Evolutionary conservation across 306 rosid species (phyloP).

Genomic region (Lathyrus sativus): DNA sequence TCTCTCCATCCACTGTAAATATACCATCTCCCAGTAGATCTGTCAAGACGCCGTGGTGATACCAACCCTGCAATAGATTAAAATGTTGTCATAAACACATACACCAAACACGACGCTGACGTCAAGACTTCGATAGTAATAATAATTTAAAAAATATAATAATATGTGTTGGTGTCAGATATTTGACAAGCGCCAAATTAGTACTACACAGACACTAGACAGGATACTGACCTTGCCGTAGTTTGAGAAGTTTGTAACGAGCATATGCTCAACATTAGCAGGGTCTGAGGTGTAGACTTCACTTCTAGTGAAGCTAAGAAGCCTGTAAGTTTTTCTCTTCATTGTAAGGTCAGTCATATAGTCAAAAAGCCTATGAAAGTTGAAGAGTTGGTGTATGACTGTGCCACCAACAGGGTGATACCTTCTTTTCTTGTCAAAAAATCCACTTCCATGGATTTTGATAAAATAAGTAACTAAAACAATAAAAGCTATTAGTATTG

Average conservation of each 20-base stretch:
- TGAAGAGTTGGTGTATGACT: neutral
- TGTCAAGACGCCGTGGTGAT: slow-evolving; percentile 46
- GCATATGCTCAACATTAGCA: slow-evolving; percentile 33
- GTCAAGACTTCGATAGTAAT: no score
- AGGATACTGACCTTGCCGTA: neutral
- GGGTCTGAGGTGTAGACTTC: slow-evolving; percentile 75
- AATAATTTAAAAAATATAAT: no score
- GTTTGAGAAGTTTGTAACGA: slow-evolving; percentile 26
- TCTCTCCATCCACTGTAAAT: slow-evolving; percentile 66
- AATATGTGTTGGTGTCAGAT: no score
- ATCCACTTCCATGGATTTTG: neutral
- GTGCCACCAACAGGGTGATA: slow-evolving; percentile 19
- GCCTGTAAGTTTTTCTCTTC: slow-evolving; percentile 56
- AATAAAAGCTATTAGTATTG: neutral
- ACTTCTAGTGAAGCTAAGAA: slow-evolving; percentile 49
- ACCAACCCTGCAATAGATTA: slow-evolving; percentile 50
- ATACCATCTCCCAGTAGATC: slow-evolving; percentile 77
- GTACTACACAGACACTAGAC: no score
- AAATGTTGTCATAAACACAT: neutral
- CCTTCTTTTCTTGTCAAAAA: neutral
- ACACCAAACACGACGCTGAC: no score
- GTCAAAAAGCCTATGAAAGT: slow-evolving; percentile 20
- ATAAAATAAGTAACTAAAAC: neutral
- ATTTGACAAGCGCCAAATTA: no score
- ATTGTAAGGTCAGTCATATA: slow-evolving; percentile 46